Evolutionary conservation across 371 early-diverging fungal species (phyloP), one percentile per base, ranked within the genome.

Genomic region (Conidiobolus incongruus): DNA sequence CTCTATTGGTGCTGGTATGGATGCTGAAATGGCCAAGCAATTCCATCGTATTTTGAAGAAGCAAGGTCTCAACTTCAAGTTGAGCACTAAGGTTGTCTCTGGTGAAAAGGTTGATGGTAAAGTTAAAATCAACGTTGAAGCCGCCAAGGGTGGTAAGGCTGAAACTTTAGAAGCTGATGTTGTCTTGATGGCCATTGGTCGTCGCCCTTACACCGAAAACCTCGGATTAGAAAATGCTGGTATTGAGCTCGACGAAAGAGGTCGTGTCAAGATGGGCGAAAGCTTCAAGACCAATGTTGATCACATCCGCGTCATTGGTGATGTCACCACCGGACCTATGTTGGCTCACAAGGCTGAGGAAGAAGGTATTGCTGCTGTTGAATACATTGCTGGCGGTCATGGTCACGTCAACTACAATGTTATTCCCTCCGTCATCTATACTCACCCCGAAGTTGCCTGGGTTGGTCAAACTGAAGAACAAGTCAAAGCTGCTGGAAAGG

Each of bases 321-420:
- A 96, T 64, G 93, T 70, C 42, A 91, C 90, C 47, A 74, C 76
- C 40, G 96, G 96, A 38, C 87, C 93, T 43, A 96, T 96, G 96
- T 73, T 96, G 63, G 96, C 96, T 32, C 96, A 96, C 80, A 96
- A 96, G 74, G 94, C 96, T 45, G 96, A 96, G 63, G 96, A 96
- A 65, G 96, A 96, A 63, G 95, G 86, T 60, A 85, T 96, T 51
- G 94, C 93, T 22, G 88, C 81, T 40, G 87, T 77, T 52, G 96
- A 96, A 60, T 74, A 81, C 74, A 78, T 96, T 43, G 74, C 72
- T 48, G 72, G 72, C 47, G 92, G 91, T 35, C 80, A 86, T 57
- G 95, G 87, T 16, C 93, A 93, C 61, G 93, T 95, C 69, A 93
- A 95, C 84, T 96, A 96, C 61, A 75, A 85, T 58, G 90, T 79